Evolutionary conservation across 2,329 filamentous ascomycete genomes (phyloP), one percentile per base, ranked within the genome.

Genomic region (Fusarium sp.): DNA sequence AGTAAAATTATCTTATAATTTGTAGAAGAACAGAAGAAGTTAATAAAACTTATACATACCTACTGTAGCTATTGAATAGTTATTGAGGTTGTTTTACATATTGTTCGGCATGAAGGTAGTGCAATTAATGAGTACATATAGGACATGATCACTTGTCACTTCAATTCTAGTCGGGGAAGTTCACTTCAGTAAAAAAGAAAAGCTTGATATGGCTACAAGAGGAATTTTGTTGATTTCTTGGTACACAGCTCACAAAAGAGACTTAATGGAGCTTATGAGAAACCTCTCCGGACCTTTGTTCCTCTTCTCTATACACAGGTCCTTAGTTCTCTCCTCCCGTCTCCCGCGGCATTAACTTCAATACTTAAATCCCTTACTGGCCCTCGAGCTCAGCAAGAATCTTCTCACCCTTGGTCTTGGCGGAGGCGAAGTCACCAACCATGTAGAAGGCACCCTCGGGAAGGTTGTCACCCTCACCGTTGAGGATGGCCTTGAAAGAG

Each of bases 361-460:
- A 74, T 68, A 62, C 69, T 69, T 73, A 76, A 74, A 68, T 69
- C 73, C 69, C 75, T 82, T 84, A 83, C 77, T 83, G 83, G 77
- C 84, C 84, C 81, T 96, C 92, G 77, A 98, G 88, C 77, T 98
- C 96, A 76, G 96, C 94, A 81, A 99, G 86, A 88, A 99, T 98
- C 94, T 98, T 97, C 90, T 97, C 94, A 86, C 95, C 96, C 93
- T 99, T 99, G 79, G 87, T 89, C 81, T 92, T 92, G 74, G 94
- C 96, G 70, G 93, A 94, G 76, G 92, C 92, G 76, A 98, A 90
- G 87, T 97, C 92, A 81, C 96, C 96, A 82, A 98, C 94, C 94
- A 97, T 97, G 91, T 97, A 97, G 90, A 97, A 86, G 81, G 85
- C 90, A 90, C 90, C 90, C 85, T 98, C 96, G 73, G 96, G 96